These are phyloP conservation scores for Eucalyptus grandis DNA, from an alignment of 345 rosid genomes.

Conservation along the genomic window DNA sequence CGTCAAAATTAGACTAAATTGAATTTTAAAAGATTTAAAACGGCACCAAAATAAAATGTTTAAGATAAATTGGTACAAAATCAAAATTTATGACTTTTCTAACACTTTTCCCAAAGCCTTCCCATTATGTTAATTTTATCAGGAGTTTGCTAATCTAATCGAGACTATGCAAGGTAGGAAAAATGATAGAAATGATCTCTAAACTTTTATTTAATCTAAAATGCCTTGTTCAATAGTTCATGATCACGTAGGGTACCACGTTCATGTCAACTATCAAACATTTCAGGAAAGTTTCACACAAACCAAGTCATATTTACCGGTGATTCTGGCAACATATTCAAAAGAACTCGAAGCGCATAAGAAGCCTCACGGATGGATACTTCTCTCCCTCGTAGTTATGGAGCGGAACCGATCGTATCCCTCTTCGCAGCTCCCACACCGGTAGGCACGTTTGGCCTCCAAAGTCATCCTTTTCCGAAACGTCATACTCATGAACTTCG, in stretches of 20 bases:
- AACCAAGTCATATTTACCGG: not conserved
- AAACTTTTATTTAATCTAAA: too few species aligned
- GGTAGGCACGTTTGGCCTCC: constrained; percentile 88
- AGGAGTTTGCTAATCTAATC: not conserved
- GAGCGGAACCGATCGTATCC: constrained; percentile 68
- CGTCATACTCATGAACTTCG: constrained; percentile 83
- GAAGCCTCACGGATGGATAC: constrained; percentile 20
- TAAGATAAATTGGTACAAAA: rapidly evolving
- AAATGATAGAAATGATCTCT: too few species aligned
- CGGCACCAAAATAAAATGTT: too few species aligned
- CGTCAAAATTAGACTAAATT: too few species aligned
- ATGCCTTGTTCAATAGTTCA: not conserved
- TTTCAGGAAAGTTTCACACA: not conserved
- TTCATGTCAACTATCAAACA: not conserved
- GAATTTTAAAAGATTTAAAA: too few species aligned
- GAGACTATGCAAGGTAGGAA: not conserved
- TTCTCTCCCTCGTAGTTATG: constrained; percentile 29
- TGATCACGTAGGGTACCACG: not conserved
- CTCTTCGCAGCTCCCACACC: constrained; percentile 49
- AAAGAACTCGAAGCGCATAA: not conserved
- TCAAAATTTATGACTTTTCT: too few species aligned
- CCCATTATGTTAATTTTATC: not conserved
- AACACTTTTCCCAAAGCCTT: not conserved
- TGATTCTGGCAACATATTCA: not conserved
- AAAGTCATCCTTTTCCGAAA: constrained; percentile 63